phyloP scores from a whole-genome alignment of 169 alveolate species.

The Cryptosporidium sp. region DNA sequence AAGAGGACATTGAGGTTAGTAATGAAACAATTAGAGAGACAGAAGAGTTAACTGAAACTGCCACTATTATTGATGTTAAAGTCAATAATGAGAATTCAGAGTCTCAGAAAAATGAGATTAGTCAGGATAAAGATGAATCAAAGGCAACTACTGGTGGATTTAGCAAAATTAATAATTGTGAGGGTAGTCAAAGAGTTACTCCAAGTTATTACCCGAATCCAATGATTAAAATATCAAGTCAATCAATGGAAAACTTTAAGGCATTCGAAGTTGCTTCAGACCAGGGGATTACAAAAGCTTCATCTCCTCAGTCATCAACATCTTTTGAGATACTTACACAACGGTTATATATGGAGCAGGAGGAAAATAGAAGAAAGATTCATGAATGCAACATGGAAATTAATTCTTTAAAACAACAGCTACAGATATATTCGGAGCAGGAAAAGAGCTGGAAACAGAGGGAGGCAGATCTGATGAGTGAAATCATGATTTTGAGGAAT shows the following conservation, averaged over 20 bases:
- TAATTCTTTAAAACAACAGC: conserved; percentile 56
- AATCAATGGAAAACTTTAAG: not conserved
- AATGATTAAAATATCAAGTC: not conserved
- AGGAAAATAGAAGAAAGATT: conserved; percentile 53
- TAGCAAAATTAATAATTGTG: not conserved
- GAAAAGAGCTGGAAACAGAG: conserved; percentile 64
- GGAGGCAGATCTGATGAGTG: conserved; percentile 65
- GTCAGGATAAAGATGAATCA: not conserved
- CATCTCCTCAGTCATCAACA: conserved; percentile 39
- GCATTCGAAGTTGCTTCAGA: not conserved
- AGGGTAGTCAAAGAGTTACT: not conserved
- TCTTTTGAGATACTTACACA: conserved; percentile 50
- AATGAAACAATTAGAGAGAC: conserved; percentile 33
- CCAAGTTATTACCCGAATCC: conserved; percentile 65
- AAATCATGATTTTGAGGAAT: conserved; percentile 31
- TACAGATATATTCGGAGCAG: conserved; percentile 61
- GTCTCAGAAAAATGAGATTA: not conserved
- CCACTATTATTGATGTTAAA: conserved; percentile 37
- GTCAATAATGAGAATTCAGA: not conserved
- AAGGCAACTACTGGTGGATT: not conserved
- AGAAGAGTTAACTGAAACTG: conserved; percentile 68
- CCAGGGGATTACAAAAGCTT: not conserved
- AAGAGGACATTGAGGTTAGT: conserved; percentile 35
- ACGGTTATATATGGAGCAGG: conserved; percentile 63
- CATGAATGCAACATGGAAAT: conserved; percentile 59